phyloP scores from a whole-genome alignment of 2,329 filamentous ascomycete genomes.

The Tolypocladium paradoxum region DNA sequence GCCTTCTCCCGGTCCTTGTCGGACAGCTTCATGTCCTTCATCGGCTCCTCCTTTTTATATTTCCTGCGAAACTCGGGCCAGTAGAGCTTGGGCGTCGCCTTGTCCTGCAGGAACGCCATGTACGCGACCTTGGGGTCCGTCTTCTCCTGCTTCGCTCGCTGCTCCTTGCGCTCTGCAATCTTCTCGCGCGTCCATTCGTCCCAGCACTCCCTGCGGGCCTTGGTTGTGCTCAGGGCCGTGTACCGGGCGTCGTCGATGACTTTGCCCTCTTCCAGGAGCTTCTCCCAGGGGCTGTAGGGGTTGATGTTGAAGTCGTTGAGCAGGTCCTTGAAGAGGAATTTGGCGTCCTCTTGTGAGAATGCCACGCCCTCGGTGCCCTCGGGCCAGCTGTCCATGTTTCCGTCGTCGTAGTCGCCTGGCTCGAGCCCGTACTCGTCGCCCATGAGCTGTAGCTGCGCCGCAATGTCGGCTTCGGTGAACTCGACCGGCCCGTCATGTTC shows the following conservation, averaged over 20 bases:
- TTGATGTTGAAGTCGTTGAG: slow-evolving; percentile 73
- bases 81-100: slow-evolving; percentile 85
- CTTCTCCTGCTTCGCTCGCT: slow-evolving; percentile 65
- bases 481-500: slow-evolving; percentile 50
- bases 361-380: slow-evolving; percentile 61
- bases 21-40: slow-evolving; percentile 61
- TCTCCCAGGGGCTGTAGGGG: slow-evolving; percentile 88
- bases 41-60: slow-evolving; percentile 67
- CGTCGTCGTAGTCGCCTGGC: slow-evolving; percentile 64
- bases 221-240: slow-evolving; percentile 71
- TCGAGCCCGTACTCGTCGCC: slow-evolving; percentile 74
- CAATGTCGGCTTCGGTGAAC: slow-evolving; percentile 91
- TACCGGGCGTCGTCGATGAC: slow-evolving; percentile 83
- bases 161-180: slow-evolving; percentile 61
- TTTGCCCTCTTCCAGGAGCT: slow-evolving; percentile 68
- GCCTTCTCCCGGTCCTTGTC: slow-evolving; percentile 73
- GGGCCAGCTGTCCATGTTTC: slow-evolving; percentile 49
- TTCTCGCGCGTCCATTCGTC: slow-evolving; percentile 72
- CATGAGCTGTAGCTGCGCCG: slow-evolving; percentile 83
- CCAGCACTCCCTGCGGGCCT: slow-evolving; percentile 70
- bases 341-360: slow-evolving; percentile 65
- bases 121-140: slow-evolving; percentile 77
- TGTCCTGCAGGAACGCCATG: slow-evolving; percentile 66
- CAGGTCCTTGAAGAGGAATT: slow-evolving; percentile 71
- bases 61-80: slow-evolving; percentile 97